A percentile compares a stretch with the other conserved stretches of the same genome.
Evolutionary conservation across 495 filamentous ascomycete genomes (phyloP).

Genomic region (Entonaema liquescens): DNA sequence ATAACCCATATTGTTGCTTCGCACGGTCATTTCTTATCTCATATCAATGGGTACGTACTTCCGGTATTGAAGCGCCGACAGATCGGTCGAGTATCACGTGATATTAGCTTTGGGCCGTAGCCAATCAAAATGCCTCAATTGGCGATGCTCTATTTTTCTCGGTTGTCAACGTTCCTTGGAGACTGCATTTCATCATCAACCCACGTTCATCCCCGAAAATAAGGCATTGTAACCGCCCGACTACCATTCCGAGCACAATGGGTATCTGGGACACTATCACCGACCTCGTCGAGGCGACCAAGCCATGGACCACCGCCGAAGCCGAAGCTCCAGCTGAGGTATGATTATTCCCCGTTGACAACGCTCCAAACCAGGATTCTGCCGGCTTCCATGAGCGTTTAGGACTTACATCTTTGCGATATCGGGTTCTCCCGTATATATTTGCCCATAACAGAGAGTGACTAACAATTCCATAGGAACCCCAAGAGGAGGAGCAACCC

Average conservation of each 20-base stretch:
- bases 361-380: constrained; percentile 68
- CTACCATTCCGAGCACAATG: constrained; percentile 54
- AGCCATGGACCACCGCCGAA: constrained; percentile 64
- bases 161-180: constrained; percentile 35
- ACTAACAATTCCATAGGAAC: constrained; percentile 51
- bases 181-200: constrained; percentile 46
- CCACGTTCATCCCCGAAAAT: constrained; percentile 36
- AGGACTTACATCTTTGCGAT: constrained; percentile 65
- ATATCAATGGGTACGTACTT: background rate
- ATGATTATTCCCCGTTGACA: constrained; percentile 57
- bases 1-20: constrained; percentile 16
- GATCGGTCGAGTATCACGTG: constrained; percentile 42
- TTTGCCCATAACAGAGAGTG: constrained; percentile 43
- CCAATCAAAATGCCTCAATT: constrained; percentile 59
- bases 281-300: constrained; percentile 63
- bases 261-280: constrained; percentile 65
- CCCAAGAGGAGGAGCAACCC: constrained; percentile 51
- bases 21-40: background rate
- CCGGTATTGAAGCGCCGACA: constrained; percentile 4
- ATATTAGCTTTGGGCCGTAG: constrained; percentile 19
- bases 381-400: constrained; percentile 60
- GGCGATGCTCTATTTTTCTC: constrained; percentile 55
- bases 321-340: constrained; percentile 61
- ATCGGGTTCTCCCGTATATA: constrained; percentile 40
- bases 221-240: constrained; percentile 54